phyloP scores from a whole-genome alignment of 2,329 filamentous ascomycete genomes.

The Pezicula radicicola region DNA sequence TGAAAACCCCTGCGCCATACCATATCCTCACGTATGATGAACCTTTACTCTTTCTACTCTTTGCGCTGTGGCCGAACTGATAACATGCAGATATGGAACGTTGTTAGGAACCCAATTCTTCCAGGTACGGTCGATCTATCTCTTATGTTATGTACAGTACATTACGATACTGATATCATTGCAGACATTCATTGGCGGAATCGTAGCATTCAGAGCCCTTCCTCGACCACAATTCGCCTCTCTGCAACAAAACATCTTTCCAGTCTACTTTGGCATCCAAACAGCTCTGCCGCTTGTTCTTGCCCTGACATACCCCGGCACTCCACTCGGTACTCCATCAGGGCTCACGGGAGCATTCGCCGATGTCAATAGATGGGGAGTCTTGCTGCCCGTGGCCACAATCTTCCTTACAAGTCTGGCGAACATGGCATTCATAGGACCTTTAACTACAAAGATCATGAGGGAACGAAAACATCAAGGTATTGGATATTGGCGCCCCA shows the following conservation, averaged over 20 bases:
- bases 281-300: constrained; percentile 69
- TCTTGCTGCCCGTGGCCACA: constrained; percentile 64
- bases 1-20: constrained; percentile 68
- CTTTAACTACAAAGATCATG: constrained; percentile 73
- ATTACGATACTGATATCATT: neutral
- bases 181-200: constrained; percentile 71
- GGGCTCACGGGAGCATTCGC: constrained; percentile 56
- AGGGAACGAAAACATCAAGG: constrained; percentile 75
- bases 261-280: constrained; percentile 85
- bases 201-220: constrained; percentile 73
- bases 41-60: constrained; percentile 3
- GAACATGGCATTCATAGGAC: constrained; percentile 72
- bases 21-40: constrained; percentile 67
- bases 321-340: constrained; percentile 34
- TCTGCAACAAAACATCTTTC: constrained; percentile 79
- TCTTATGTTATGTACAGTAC: neutral
- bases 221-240: constrained; percentile 77
- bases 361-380: constrained; percentile 57
- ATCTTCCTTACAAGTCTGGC: constrained; percentile 68
- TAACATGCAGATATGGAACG: constrained; percentile 69
- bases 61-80: constrained; percentile 4
- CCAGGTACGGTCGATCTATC: constrained; percentile 52
- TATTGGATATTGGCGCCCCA: constrained; percentile 38
- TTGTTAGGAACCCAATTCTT: constrained; percentile 85
- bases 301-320: constrained; percentile 77